phyloP scores from a whole-genome alignment of 176 grass and related monocot species.

The Cenchrus americanus region DNA sequence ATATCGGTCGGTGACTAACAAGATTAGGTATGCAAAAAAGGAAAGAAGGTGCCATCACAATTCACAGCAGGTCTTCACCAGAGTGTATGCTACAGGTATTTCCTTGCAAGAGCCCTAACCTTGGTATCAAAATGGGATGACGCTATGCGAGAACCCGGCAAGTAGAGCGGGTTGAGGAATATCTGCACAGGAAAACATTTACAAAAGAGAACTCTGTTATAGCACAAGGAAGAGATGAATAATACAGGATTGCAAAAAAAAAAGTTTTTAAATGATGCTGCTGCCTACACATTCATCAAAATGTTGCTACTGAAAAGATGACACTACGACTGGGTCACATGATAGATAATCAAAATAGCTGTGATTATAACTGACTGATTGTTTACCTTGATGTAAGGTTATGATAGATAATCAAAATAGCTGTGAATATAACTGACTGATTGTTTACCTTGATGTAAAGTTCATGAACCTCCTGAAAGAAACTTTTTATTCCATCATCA shows the following conservation, averaged over 20 bases:
- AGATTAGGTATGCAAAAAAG: not conserved
- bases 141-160: conserved; percentile 76
- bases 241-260: not conserved
- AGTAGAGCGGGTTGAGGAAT: conserved; percentile 73
- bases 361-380: not conserved
- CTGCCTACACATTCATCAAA: not conserved
- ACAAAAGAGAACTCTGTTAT: not conserved
- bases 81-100: conserved; percentile 55
- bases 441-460: conserved; percentile 81
- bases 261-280: conserved; percentile 3
- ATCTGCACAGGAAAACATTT: conserved; percentile 43
- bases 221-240: not conserved
- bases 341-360: not conserved
- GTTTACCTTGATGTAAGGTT: conserved; percentile 85
- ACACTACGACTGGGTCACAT: not conserved
- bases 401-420: not conserved
- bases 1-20: not conserved
- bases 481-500: conserved; percentile 83
- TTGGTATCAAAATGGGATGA: conserved; percentile 82
- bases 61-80: not conserved
- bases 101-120: conserved; percentile 82
- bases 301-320: not conserved
- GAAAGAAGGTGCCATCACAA: not conserved
- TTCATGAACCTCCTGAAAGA: conserved; percentile 91
- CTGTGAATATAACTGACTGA: not conserved